phyloP scores from a whole-genome alignment of 208 protist species.

The Trypanosoma melophagium region DNA sequence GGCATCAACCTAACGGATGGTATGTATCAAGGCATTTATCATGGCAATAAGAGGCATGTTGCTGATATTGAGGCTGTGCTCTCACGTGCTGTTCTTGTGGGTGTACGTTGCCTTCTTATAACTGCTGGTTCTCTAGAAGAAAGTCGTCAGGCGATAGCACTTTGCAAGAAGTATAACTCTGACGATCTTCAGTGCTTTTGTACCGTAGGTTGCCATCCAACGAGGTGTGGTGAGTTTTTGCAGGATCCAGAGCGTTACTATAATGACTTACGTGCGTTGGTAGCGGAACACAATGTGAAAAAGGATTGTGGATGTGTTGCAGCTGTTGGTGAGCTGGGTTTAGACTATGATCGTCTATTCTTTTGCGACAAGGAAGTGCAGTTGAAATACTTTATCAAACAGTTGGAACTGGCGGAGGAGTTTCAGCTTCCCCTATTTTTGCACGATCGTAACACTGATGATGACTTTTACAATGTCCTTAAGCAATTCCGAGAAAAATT shows the following conservation, averaged over 20 bases:
- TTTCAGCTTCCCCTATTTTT: conserved; percentile 92
- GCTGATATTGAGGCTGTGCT: conserved; percentile 67
- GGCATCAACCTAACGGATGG: conserved; percentile 83
- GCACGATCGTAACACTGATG: conserved; percentile 89
- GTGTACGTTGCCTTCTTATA: conserved; percentile 73
- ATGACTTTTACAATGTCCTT: conserved; percentile 83
- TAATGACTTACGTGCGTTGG: conserved; percentile 42
- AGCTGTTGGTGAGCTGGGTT: conserved; percentile 81
- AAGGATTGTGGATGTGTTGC: conserved; percentile 67
- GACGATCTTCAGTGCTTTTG: conserved; percentile 41
- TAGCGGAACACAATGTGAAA: conserved; percentile 50
- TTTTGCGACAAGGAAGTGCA: conserved; percentile 92
- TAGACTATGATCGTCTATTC: conserved; percentile 94
- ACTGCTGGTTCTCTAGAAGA: conserved; percentile 67
- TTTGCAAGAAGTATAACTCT: conserved; percentile 55
- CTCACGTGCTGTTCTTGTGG: conserved; percentile 40
- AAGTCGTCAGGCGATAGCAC: conserved; percentile 49
- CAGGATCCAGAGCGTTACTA: conserved; percentile 59
- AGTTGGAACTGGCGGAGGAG: conserved; percentile 83
- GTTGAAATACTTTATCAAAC: conserved; percentile 67
- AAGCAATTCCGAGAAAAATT: conserved; percentile 43
- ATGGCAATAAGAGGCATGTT: conserved; percentile 47
- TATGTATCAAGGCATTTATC: conserved; percentile 82
- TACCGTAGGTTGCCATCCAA: conserved; percentile 91
- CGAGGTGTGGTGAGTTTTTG: conserved; percentile 74